phyloP scores from a whole-genome alignment of 2,329 filamentous ascomycete species.

The Fonsecaea nubica region DNA sequence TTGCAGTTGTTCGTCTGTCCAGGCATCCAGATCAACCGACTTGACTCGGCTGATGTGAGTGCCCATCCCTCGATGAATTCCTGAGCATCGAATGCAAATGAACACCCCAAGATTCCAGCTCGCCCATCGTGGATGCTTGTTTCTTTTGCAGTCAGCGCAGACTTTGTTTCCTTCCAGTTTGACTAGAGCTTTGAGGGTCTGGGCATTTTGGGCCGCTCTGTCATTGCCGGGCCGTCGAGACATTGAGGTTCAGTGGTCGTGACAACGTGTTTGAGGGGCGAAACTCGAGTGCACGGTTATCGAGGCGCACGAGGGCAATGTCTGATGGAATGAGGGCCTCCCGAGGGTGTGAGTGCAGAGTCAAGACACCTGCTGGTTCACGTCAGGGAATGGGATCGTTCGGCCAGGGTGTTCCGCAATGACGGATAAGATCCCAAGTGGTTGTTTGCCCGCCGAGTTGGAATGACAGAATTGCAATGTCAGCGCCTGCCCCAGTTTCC shows the following conservation, averaged over 20 bases:
- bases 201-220: conserved; percentile 89
- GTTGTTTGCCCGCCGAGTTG: conserved; percentile 7
- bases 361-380: neutral
- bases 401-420: neutral
- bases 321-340: neutral
- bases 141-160: conserved; percentile 98
- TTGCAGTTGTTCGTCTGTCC: conserved; percentile 97
- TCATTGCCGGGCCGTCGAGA: conserved; percentile 60
- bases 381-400: conserved; percentile 1
- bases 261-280: neutral
- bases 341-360: neutral
- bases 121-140: conserved; percentile 98
- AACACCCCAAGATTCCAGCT: conserved; percentile 99
- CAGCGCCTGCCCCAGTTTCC: neutral
- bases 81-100: conserved; percentile 96
- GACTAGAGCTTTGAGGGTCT: conserved; percentile 90
- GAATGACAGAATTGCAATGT: conserved; percentile 15
- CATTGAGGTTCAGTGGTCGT: conserved; percentile 16
- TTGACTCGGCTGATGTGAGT: conserved; percentile 98
- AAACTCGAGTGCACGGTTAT: neutral
- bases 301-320: neutral
- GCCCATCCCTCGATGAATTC: conserved; percentile 98
- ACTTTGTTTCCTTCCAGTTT: conserved; percentile 96
- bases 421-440: conserved; percentile 15
- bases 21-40: conserved; percentile 95